Base-by-base conservation (phyloP, 495 filamentous ascomycete species). In the Penicillium goetzii region DNA sequence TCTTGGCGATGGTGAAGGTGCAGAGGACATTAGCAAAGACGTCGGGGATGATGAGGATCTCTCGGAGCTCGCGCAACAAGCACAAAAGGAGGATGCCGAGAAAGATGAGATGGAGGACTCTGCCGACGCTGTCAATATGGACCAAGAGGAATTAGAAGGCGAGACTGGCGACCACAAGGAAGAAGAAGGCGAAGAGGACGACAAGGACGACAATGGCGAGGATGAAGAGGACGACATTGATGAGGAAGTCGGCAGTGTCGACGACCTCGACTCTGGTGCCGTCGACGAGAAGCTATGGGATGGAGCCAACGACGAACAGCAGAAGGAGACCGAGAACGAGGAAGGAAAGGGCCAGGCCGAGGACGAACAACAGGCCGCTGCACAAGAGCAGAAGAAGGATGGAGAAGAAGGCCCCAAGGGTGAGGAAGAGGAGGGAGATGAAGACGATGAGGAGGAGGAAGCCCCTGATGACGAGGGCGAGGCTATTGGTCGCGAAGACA, bases 281-380 rank as follows among this genome's bases (percentile, higher is more conserved):
- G 89, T 99, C 1, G 95, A 99, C 73, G 95, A 99, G 77, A 98
- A 97, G 79, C 89, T 97, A 80, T 99, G 95, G 95, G 92, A 98
- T 75, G 93, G 90, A 10, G 86, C 85, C 47, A 86, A 84, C 19
- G 89, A 92, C 54, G 89, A 92, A 17, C 81, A 89, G 32, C 88
- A 92, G 57, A 93, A 94, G 67, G 91, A 97, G 51, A 90, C 92
- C 54, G 83, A 92, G 64, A 90, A 87, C n/a, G 84, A 92, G 63
- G 81, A 89, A 65, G 79, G 83, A 11, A 86, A 88, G 67, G 89
- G 90, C 19, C 81, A 85, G 60, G 74, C 82, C 57, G 81, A 87
- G 55, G 80, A 88, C 19, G 86, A 92, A 57, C 82, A 90, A 64
- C 84, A 89, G 60, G 78, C 85, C 51, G 88, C 87, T 33, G 82